phyloP scores from a whole-genome alignment of 768 basidiomycete genomes.

The Neoboletus brunneissimus region DNA sequence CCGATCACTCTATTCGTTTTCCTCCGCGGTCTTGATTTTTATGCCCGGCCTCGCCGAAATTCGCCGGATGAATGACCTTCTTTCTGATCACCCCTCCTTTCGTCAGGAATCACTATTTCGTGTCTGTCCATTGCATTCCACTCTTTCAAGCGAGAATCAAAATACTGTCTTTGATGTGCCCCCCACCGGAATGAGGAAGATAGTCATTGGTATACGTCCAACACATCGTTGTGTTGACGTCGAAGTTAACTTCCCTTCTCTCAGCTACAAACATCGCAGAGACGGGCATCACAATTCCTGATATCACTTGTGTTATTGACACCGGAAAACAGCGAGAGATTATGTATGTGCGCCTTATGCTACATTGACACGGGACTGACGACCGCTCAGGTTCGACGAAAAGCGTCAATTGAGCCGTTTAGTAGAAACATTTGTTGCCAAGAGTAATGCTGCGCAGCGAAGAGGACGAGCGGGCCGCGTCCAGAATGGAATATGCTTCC shows the following conservation, averaged over 20 bases:
- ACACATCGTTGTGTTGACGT: background rate
- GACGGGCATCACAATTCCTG: conserved; percentile 97
- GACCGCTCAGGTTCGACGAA: conserved; percentile 75
- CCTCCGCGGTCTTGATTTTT: conserved; percentile 84
- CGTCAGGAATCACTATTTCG: conserved; percentile 61
- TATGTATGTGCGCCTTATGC: conserved; percentile 45
- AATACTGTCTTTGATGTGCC: conserved; percentile 88
- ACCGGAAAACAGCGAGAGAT: conserved; percentile 93
- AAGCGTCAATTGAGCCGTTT: conserved; percentile 93
- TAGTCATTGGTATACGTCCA: conserved; percentile 77
- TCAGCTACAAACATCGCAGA: conserved; percentile 91
- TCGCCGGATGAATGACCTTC: conserved; percentile 76
- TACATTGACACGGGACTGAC: conserved; percentile 6
- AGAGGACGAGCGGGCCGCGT: conserved; percentile 93
- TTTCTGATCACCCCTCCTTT: conserved; percentile 73
- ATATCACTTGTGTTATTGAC: conserved; percentile 96
- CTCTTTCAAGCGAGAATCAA: conserved; percentile 88
- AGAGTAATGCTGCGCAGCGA: conserved; percentile 86
- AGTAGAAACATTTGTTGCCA: conserved; percentile 87
- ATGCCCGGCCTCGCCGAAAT: conserved; percentile 96
- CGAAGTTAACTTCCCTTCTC: background rate
- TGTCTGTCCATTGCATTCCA: conserved; percentile 88
- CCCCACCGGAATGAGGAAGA: conserved; percentile 77
- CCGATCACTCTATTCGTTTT: conserved; percentile 48
- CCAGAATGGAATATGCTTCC: conserved; percentile 86